Base-by-base conservation (phyloP, 1,139 yeast genomes). In the Scheffersomyces segobiensis region DNA sequence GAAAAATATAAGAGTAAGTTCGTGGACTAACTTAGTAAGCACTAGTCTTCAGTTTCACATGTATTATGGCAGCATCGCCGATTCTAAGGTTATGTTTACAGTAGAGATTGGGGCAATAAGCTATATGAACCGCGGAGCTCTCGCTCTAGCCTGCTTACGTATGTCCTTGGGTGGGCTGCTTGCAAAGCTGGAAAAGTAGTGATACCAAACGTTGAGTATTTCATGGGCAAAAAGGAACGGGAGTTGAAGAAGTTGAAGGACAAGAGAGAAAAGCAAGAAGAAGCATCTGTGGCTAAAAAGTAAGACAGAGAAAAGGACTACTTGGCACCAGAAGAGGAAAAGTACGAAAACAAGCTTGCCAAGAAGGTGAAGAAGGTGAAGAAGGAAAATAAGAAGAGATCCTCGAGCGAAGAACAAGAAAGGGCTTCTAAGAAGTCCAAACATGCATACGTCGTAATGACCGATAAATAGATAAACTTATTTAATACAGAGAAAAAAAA, bases 191-290 rank as follows among this genome's bases (percentile, higher is more conserved):
- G n/a, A n/a, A n/a, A n/a, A n/a, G n/a, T n/a, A n/a, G n/a, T n/a
- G n/a, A n/a, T n/a, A n/a, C n/a, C n/a, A n/a, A n/a, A n/a, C n/a
- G n/a, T n/a, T 85, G 99, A 96, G 75, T 95, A 92, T 79, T 95
- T 95, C 86, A 82, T 95, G 77, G 91, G 92, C 60, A 90, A 91
- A 78, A 84, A 80, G 67, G 97, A 93, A 67, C 91, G 90, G 80
- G 89, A 87, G 62, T 78, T 81, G 65, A 88, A 85, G 75, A 87
- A 88, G 67, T 78, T 88, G 65, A 88, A 88, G 62, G 93, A 89
- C 68, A 91, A 91, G 82, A 85, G 88, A 64, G 91, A 87, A 56
- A 87, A 89, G 71, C 96, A 93, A 71, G 87, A 84, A 57, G 93
- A 86, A 63, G 86, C 84, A 63, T 87, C 88, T 67, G 87, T 82